Conservation (phyloP, 192 early-diverging fungal genomes). For the Rhizoclosmatium globosum region DNA sequence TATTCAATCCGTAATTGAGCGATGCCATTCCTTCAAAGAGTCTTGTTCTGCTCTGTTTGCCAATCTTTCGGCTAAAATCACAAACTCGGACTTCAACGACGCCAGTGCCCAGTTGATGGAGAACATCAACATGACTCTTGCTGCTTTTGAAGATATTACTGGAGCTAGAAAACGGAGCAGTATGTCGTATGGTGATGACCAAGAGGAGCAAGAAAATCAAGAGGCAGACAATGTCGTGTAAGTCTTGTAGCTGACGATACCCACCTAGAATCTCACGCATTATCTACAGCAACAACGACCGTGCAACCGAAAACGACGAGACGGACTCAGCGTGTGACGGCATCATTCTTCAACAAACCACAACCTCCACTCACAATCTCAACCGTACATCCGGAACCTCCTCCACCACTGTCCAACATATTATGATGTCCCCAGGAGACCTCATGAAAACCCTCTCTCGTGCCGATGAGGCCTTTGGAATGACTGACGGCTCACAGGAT, state of each 20-base stretch:
- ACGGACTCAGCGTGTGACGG: slow-evolving; percentile 25
- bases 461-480: slow-evolving; percentile 8
- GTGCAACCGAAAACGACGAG: neutral
- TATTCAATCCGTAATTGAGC: neutral
- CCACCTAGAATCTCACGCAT: neutral
- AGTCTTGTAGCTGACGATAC: neutral
- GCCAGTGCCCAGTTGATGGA: neutral
- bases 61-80: neutral
- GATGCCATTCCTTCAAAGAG: neutral
- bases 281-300: neutral
- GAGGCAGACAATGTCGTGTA: neutral
- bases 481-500: neutral
- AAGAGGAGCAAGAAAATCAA: too few species aligned
- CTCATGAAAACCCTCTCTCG: slow-evolving; percentile 21
- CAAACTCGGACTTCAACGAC: slow-evolving; percentile 1
- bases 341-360: neutral
- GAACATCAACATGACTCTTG: neutral
- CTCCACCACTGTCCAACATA: neutral
- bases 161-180: neutral
- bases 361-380: too few species aligned
- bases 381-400: neutral
- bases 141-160: slow-evolving; percentile 21
- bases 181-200: neutral
- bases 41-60: neutral
- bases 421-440: slow-evolving; percentile 20